phyloP scores from a whole-genome alignment of 2,329 filamentous ascomycete species.

The Botrytis porri region DNA sequence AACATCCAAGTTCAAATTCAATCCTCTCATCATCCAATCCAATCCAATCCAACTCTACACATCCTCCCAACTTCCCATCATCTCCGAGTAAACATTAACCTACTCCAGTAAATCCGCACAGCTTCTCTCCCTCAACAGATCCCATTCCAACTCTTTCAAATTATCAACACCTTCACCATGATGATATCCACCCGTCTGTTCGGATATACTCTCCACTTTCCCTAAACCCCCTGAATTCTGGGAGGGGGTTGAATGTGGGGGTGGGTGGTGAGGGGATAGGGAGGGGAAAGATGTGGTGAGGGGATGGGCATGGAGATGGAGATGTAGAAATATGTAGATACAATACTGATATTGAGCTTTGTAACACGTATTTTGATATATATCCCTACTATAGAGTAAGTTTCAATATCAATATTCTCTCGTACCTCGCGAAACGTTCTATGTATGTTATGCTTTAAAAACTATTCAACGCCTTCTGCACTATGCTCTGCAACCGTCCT shows the following conservation, averaged over 20 bases:
- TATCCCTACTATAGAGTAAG: neutral
- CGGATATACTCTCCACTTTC: neutral
- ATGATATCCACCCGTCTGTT: neutral
- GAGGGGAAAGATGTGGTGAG: too few species aligned
- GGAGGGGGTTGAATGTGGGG: too few species aligned
- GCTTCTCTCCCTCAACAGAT: neutral
- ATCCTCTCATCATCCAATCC: neutral
- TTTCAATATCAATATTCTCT: neutral
- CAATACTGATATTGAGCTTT: too few species aligned
- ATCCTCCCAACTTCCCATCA: neutral
- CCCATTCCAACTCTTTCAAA: neutral
- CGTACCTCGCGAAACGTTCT: accelerated
- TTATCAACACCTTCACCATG: neutral
- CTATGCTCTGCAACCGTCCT: neutral
- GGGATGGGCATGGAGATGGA: too few species aligned
- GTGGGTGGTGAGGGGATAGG: too few species aligned
- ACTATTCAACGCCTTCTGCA: neutral
- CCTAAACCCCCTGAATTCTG: conserved; percentile 22
- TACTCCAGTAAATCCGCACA: neutral
- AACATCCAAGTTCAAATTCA: neutral
- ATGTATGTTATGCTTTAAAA: neutral
- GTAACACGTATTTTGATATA: neutral
- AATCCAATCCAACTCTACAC: neutral
- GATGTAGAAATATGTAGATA: too few species aligned
- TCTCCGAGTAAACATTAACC: neutral